These are phyloP conservation scores for Mesembryanthemum crystallinum DNA, from an alignment of 148 eudicot species.

Conservation along the genomic window DNA sequence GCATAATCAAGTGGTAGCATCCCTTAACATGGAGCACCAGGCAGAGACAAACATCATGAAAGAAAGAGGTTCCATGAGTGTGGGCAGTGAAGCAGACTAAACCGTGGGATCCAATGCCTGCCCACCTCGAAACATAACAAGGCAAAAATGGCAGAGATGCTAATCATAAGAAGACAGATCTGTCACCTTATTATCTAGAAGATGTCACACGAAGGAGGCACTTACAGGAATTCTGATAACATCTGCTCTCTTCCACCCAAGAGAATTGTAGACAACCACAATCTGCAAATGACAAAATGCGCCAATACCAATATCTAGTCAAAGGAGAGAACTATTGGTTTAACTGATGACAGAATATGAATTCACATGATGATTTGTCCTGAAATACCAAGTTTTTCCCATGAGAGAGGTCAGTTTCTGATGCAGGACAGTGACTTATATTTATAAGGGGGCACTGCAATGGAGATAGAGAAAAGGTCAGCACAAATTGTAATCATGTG, in stretches of 20 bases:
- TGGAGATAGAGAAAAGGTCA: slow-evolving; percentile 16
- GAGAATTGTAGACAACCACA: slow-evolving; percentile 77
- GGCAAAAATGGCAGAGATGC: background rate
- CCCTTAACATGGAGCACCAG: background rate
- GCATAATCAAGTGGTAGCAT: background rate
- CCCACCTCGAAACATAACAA: slow-evolving; percentile 1
- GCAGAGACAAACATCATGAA: background rate
- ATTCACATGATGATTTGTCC: slow-evolving; percentile 6
- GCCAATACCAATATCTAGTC: background rate
- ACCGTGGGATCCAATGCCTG: background rate
- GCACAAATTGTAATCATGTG: slow-evolving; percentile 15
- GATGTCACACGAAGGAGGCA: slow-evolving; percentile 13
- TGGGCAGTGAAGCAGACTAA: slow-evolving; percentile 3
- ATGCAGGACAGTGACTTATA: slow-evolving; percentile 84
- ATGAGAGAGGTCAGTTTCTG: slow-evolving; percentile 67
- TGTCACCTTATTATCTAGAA: background rate
- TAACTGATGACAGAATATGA: background rate
- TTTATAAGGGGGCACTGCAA: slow-evolving; percentile 91
- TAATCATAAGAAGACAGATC: slow-evolving; percentile 4
- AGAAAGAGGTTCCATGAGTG: background rate
- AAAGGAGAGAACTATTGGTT: background rate
- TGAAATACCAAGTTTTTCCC: slow-evolving; percentile 70
- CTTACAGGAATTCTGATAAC: slow-evolving; percentile 84
- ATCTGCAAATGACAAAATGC: slow-evolving; percentile 39
- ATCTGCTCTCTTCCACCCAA: slow-evolving; percentile 86